Base-by-base conservation (phyloP, 805 yeast species). In the Wickerhamiella kurtzmanii region DNA sequence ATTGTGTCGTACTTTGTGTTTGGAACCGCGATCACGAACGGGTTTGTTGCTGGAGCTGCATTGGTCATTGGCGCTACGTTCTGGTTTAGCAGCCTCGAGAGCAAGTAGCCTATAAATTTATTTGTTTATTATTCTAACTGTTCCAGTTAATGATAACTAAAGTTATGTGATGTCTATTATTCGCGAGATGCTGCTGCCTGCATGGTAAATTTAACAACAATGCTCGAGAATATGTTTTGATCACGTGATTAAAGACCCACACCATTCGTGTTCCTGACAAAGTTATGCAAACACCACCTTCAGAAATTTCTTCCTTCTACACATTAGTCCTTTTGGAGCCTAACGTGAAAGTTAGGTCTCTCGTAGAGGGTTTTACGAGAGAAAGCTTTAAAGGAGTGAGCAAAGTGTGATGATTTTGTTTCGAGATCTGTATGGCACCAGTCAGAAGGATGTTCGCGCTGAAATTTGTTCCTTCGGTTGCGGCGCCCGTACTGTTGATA, bases 61-160 rank as follows among this genome's bases (percentile, higher is more conserved):
- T 42, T 64, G 35, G 71, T 66, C 16, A 53, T 66, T 35, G 53
- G 50, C 13, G 66, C 69, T 4, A 66, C 71, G 3, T 66, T 59
- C 54, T 48, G 64, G 48, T 66, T 66, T 53, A 58, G 63, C 42
- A 49, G 22, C 15, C 50, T 49, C 21, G 58, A 60, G 22, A 11
- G 9, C 32, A 25, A 25, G 32, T 25, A 25, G 11, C 32, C 32
- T 11, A 25, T 6, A 25, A 25, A 25, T 25, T 6, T 6, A 25
- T 11, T 25, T 25, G 6, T 25, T 25, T 25, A 6, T 25, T 25
- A 25, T 25, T 25, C 11, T 25, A 25, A 25, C 6, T 25, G 9
- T 25, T 25, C 32, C 9, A 25, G 32, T 11, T 6, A 25, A 6
- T 6, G 11, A 25, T 6, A 25, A 25, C 11, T 25, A 25, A 25